Conservation (phyloP, 495 filamentous ascomycete species). For the Penicillium bialowiezense region DNA sequence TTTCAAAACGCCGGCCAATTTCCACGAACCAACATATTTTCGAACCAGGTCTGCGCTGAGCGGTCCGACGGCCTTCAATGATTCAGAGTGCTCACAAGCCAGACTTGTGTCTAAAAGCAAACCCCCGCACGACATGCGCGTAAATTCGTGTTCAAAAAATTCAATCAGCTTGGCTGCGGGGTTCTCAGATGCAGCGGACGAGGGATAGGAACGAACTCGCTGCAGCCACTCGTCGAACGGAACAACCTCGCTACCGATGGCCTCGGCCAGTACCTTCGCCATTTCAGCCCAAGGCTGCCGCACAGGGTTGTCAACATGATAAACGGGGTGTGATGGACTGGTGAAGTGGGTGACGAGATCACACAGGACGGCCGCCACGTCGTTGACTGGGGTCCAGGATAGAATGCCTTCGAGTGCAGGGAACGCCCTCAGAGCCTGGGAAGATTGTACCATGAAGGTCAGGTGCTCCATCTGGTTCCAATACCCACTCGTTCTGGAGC, state of each 20-base stretch:
- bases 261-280: not conserved
- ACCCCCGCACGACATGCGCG: not conserved
- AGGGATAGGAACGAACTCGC: not conserved
- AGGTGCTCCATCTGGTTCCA: constrained; percentile 55
- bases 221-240: not conserved
- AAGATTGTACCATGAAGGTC: constrained; percentile 49
- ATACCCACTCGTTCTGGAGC: constrained; percentile 46
- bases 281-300: not conserved
- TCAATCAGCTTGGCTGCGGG: not conserved
- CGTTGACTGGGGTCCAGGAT: constrained; percentile 51
- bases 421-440: constrained; percentile 40
- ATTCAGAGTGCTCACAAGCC: not conserved
- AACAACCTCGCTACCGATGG: not conserved
- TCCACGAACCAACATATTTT: not conserved
- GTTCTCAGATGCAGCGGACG: not conserved
- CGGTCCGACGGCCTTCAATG: not conserved
- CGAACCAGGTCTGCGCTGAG: not conserved
- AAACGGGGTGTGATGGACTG: not conserved
- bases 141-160: not conserved
- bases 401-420: constrained; percentile 41
- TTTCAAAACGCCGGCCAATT: not conserved
- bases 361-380: constrained; percentile 34
- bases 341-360: constrained; percentile 31
- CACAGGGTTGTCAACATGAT: not conserved
- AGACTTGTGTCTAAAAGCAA: not conserved